Conservation (phyloP, 2,329 filamentous ascomycete species). For the Pseudonectria buxi region DNA sequence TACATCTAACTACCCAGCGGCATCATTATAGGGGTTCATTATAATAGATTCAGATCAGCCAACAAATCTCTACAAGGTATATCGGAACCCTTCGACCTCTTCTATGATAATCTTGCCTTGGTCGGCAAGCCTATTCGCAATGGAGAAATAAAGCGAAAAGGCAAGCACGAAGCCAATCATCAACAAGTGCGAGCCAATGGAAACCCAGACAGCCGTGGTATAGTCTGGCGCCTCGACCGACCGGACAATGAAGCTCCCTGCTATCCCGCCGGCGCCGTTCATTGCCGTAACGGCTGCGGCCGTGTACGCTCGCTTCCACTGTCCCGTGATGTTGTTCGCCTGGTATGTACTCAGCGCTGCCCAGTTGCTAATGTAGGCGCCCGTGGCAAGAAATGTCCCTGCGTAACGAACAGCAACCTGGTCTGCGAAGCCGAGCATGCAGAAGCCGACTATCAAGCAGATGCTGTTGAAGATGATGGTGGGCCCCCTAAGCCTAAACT, state of each 20-base stretch:
- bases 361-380: constrained; percentile 3
- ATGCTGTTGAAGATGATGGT: constrained; percentile 3
- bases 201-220: constrained; percentile 1
- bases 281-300: background rate
- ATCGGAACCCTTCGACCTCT: constrained; percentile 2
- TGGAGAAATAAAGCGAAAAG: background rate
- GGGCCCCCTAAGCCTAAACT: background rate
- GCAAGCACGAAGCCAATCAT: background rate
- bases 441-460: constrained; percentile 3
- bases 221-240: constrained; percentile 2
- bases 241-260: constrained; percentile 2
- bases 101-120: constrained; percentile 1
- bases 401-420: constrained; percentile 1
- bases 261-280: constrained; percentile 3
- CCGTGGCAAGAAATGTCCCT: constrained; percentile 2
- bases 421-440: too few species aligned
- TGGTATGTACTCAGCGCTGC: constrained; percentile 1
- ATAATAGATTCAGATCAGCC: too few species aligned
- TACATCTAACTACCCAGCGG: too few species aligned
- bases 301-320: constrained; percentile 4
- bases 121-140: constrained; percentile 1
- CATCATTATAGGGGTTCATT: too few species aligned
- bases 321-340: constrained; percentile 2
- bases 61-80: constrained; percentile 1
- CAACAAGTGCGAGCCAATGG: constrained; percentile 1